Evolutionary conservation across 192 early-diverging fungal species (phyloP).

Genomic region (Entomortierella chlamydospora): DNA sequence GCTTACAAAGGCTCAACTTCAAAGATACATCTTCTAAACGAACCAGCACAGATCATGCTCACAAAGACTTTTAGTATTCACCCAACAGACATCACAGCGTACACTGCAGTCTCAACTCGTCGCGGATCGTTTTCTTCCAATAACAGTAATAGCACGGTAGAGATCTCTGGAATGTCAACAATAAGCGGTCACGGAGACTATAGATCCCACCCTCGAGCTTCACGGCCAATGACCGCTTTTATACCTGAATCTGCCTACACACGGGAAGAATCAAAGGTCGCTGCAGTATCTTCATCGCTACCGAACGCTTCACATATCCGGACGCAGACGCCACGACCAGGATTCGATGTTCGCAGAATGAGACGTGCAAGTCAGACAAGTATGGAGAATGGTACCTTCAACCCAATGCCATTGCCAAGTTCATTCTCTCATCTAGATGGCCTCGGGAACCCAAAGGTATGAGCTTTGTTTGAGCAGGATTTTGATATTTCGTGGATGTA

Average conservation of each 20-base stretch:
- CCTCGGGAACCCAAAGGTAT: conserved; percentile 44
- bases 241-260: conserved; percentile 50
- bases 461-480: not conserved
- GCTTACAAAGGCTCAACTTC: conserved; percentile 63
- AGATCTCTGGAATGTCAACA: conserved; percentile 29
- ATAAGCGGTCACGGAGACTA: conserved; percentile 44
- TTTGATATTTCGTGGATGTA: not conserved
- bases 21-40: conserved; percentile 57
- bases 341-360: conserved; percentile 54
- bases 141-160: conserved; percentile 20
- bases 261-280: conserved; percentile 2
- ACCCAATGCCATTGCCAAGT: conserved; percentile 63
- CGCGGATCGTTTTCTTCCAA: conserved; percentile 50
- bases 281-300: conserved; percentile 23
- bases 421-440: conserved; percentile 50
- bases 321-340: conserved; percentile 34
- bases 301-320: conserved; percentile 30
- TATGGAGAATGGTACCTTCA: conserved; percentile 68
- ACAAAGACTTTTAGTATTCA: conserved; percentile 54
- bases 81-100: conserved; percentile 36
- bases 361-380: conserved; percentile 66
- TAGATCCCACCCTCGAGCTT: conserved; percentile 27
- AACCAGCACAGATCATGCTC: conserved; percentile 46
- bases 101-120: conserved; percentile 34
- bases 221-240: conserved; percentile 43